phyloP scores from a whole-genome alignment of 2,329 filamentous ascomycete species.

The Venturiaceae sp. region DNA sequence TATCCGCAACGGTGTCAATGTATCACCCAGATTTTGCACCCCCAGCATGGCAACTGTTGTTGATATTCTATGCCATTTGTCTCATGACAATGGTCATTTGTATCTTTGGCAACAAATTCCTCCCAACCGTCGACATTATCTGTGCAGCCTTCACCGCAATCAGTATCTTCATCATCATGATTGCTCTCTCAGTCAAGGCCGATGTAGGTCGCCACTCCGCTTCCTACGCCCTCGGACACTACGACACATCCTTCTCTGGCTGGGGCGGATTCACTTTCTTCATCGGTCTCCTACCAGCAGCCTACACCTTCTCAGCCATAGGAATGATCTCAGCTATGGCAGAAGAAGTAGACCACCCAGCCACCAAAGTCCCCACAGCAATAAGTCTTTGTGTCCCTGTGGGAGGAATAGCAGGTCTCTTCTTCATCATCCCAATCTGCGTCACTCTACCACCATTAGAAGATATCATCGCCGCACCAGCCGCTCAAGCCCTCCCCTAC shows the following conservation, averaged over 20 bases:
- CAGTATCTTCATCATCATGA: conserved; percentile 57
- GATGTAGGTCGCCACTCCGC: conserved; percentile 43
- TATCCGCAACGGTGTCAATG: conserved; percentile 46
- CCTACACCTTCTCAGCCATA: conserved; percentile 56
- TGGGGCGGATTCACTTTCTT: conserved; percentile 66
- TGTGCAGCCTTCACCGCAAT: conserved; percentile 59
- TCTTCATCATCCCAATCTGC: conserved; percentile 66
- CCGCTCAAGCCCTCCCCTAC: conserved; percentile 65
- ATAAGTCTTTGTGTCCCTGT: conserved; percentile 38
- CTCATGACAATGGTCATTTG: conserved; percentile 56
- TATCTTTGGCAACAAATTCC: conserved; percentile 54
- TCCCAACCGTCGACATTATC: conserved; percentile 47
- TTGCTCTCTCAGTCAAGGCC: conserved; percentile 47
- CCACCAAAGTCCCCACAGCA: conserved; percentile 47
- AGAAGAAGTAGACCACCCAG: conserved; percentile 38
- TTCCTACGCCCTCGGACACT: conserved; percentile 59
- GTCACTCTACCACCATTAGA: conserved; percentile 63
- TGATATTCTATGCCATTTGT: conserved; percentile 63
- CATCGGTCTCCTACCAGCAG: conserved; percentile 57
- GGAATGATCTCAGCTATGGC: conserved; percentile 46
- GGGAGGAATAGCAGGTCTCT: conserved; percentile 56
- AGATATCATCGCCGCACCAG: conserved; percentile 53
- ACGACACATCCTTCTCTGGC: conserved; percentile 50
- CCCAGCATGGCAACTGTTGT: conserved; percentile 52
- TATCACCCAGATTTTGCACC: conserved; percentile 30